Evolutionary conservation across 805 yeast genomes (phyloP).

Genomic region (Saccharomycodes ludwigii): DNA sequence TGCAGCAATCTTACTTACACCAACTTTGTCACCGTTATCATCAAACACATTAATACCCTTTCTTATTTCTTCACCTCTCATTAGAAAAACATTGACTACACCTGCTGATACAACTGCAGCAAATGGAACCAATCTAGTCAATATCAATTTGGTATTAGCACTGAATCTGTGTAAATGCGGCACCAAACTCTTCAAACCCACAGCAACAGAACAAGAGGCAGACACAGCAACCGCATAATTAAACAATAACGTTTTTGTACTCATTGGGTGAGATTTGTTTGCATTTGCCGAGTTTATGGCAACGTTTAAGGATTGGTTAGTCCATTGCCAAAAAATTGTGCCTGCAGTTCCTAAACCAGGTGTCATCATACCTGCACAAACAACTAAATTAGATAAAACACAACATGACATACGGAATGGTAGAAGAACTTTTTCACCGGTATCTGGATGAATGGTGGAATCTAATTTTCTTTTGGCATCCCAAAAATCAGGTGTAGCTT

Average conservation of each 20-base stretch:
- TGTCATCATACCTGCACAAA: slow-evolving; percentile 95
- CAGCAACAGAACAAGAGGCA: slow-evolving; percentile 91
- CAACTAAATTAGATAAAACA: slow-evolving; percentile 86
- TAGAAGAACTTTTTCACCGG: slow-evolving; percentile 80
- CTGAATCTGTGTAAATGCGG: slow-evolving; percentile 64
- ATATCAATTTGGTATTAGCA: slow-evolving; percentile 56
- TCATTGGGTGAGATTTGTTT: slow-evolving; percentile 84
- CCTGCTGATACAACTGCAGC: slow-evolving; percentile 99
- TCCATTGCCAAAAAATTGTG: slow-evolving; percentile 94
- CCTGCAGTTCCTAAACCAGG: slow-evolving; percentile 87
- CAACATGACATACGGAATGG: slow-evolving; percentile 97
- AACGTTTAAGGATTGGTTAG: slow-evolving; percentile 92
- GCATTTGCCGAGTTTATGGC: slow-evolving; percentile 96
- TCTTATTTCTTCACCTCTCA: slow-evolving; percentile 90
- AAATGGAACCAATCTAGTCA: slow-evolving; percentile 88
- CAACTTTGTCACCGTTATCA: slow-evolving; percentile 52
- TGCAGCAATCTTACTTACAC: slow-evolving; percentile 79
- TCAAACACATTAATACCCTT: slow-evolving; percentile 71
- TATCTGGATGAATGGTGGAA: slow-evolving; percentile 92
- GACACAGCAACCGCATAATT: slow-evolving; percentile 82
- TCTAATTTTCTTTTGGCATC: slow-evolving; percentile 75
- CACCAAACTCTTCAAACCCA: slow-evolving; percentile 85
- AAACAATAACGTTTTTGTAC: slow-evolving; percentile 62
- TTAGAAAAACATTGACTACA: slow-evolving; percentile 85
- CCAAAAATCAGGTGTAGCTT: slow-evolving; percentile 80